Evolutionary conservation across 768 basidiomycete genomes (phyloP), one percentile per base, ranked within the genome.

Genomic region (Gelatoporia subvermispora): DNA sequence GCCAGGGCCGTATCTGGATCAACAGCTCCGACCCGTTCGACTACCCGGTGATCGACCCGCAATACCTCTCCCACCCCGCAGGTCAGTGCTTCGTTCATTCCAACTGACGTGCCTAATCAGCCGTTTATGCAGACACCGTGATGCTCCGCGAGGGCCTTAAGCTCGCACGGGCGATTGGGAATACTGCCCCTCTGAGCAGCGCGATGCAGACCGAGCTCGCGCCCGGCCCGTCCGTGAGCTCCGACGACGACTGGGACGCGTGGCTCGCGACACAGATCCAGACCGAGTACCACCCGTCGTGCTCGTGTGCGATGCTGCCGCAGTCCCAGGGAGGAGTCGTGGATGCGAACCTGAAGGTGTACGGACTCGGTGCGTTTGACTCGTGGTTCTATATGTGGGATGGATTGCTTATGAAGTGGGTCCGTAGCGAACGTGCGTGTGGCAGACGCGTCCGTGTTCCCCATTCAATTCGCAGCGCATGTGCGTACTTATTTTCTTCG

Each of bases 271-370:
- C 60, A 15, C 53, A 61, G 5, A 69, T 72, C 15, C 65, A 70
- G 7, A 81, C 79, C 8, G 78, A 84, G 66, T 81, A 67, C 66
- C 85, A 88, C 61, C 84, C 84, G 3, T 67, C 71, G 25, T 72
- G 72, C 22, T 74, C 81, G 4, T 77, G 74, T 59, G 68, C 79
- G 8, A 83, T 84, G 80, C 62, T 82, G 40, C 79, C 81, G 2
- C 65, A 65, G 49, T 60, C 60, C 23, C 65, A 66, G 31, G 81
- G 73, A n/a, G 81, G 81, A 42, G 81, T 84, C 41, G 80, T 84
- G 43, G 73, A 79, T 56, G 65, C 72, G 40, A 64, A 75, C 39
- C 65, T 84, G n/a, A 66, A 66, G 52, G 81, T 82, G 2, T 79
- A 82, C 62, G 82, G 82, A 15, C 50, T 68, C 28, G 58, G 70